These are phyloP conservation scores for Saraca asoca DNA, from an alignment of 331 rosid genomes.

Conservation along the genomic window DNA sequence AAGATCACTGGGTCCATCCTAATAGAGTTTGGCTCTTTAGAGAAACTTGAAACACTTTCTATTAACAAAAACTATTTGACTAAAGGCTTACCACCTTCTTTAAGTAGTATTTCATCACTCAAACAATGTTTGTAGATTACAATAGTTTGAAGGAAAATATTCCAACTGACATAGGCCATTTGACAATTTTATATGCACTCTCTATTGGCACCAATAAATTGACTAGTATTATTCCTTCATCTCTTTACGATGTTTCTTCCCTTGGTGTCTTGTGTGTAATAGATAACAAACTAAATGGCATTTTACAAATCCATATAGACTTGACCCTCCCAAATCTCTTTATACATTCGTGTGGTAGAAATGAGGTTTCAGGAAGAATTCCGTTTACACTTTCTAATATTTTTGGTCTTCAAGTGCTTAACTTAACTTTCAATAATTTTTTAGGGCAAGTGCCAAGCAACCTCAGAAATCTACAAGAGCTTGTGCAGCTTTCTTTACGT, in stretches of 20 bases:
- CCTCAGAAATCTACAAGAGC: not conserved
- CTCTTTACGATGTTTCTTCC: not conserved
- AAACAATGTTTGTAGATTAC: not conserved
- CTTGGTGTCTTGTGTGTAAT: not conserved
- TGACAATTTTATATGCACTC: not conserved
- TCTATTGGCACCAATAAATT: not conserved
- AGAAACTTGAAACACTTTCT: not conserved
- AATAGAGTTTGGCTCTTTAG: not conserved
- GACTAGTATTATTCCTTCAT: not conserved
- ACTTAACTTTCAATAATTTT: not conserved
- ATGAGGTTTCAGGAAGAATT: not conserved
- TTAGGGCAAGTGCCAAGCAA: not conserved
- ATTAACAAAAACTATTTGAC: not conserved
- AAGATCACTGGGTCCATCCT: not conserved
- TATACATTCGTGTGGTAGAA: fast-evolving
- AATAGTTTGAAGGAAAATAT: not conserved
- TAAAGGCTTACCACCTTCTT: not conserved
- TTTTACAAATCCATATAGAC: not conserved
- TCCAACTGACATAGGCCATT: not conserved
- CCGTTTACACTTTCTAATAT: conserved; percentile 6
- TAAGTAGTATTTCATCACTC: not conserved
- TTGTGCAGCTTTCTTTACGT: not conserved
- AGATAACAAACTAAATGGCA: not conserved
- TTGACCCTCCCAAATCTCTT: conserved; percentile 16
- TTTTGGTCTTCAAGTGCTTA: conserved; percentile 5